Base-by-base conservation (phyloP, 108 stramenopile species). In the Ochromonas danica region DNA sequence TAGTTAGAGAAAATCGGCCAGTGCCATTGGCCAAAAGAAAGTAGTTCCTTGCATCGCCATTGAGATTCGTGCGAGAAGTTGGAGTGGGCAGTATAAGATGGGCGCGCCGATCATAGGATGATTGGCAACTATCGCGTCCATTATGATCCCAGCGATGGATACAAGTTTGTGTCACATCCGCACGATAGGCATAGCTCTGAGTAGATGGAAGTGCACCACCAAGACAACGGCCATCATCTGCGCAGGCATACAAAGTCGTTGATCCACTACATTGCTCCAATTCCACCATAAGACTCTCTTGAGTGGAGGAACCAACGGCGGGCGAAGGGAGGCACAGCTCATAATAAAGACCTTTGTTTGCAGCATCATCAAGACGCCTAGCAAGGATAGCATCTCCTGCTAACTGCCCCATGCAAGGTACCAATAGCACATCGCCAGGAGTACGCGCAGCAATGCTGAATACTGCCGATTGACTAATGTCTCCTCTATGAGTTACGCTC, bases 1-100 rank as follows among this genome's bases (percentile, higher is more conserved):
- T 41, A 28, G 25, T 27, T 10, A 75, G 17, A 3, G 28, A 14
- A 36, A 33, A 75, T 33, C 31, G 17, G 25, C 72, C 72, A 36
- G 72, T 75, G 25, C 72, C 72, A 60, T 75, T 75, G 10, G 51
- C 72, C 72, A 67, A 14, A 3, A 67, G 25, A 36, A 31, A 67
- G 31, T 67, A 67, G 25, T 67, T 67, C n/a, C n/a, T n/a, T n/a
- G n/a, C n/a, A n/a, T n/a, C n/a, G 51, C 51, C 51, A 67, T 33
- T 25, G 3, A 67, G 25, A 6, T 6, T 42, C 10, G 6, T 22
- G 3, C 10, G 36, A 27, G 25, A 3, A 14, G 39, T 17, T 40
- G 17, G 17, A 10, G 14, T 14, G 17, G 43, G 72, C 6, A 51
- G 45, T 51, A 51, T 51, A 6, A 51, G 45, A 6, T 14, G 6